phyloP scores from a whole-genome alignment of 441 rosid genomes.

The Erodium moschatum region DNA sequence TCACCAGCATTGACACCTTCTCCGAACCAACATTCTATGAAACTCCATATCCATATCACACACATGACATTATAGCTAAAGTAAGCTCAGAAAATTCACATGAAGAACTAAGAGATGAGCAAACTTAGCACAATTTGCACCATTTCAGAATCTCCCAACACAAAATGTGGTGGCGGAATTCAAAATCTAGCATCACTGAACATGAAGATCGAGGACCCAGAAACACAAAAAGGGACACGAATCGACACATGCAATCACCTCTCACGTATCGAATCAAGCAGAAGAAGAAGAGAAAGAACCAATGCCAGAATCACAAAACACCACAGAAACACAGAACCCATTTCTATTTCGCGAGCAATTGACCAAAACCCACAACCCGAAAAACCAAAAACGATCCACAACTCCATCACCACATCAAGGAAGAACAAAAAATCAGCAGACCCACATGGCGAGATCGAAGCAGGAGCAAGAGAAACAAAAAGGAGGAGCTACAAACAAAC shows the following conservation, averaged over 20 bases:
- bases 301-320: constrained; percentile 17
- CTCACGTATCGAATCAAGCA: constrained; percentile 11
- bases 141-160: neutral
- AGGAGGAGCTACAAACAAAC: no score
- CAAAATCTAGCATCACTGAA: neutral
- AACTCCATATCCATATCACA: neutral
- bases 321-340: constrained; percentile 12
- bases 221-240: constrained; percentile 14
- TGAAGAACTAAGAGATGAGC: neutral
- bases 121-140: neutral
- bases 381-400: neutral
- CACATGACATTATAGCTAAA: neutral
- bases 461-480: constrained; percentile 5
- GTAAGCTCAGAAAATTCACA: neutral
- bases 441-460: constrained; percentile 2
- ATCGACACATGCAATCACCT: constrained; percentile 34
- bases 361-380: neutral
- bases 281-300: constrained; percentile 9
- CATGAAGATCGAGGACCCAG: neutral
- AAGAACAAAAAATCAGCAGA: constrained; percentile 14
- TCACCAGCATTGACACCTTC: neutral
- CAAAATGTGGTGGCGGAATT: neutral
- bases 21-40: neutral
- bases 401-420: neutral
- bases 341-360: neutral